phyloP scores from a whole-genome alignment of 805 yeast species.

The Cyberlindnera mrakii region DNA sequence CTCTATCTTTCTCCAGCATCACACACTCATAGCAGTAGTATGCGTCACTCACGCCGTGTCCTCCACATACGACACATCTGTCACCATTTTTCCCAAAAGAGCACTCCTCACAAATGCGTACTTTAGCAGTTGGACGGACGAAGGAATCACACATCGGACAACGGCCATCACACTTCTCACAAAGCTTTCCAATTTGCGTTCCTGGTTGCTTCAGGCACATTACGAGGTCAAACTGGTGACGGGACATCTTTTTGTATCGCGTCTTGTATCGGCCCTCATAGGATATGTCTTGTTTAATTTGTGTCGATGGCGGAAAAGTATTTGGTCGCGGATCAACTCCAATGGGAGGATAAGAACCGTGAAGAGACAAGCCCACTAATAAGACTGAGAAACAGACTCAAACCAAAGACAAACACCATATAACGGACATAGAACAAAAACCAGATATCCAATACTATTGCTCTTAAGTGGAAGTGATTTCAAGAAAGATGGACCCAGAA shows the following conservation, averaged over 20 bases:
- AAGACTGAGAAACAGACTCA: too few relatives aligned
- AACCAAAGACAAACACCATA: too few relatives aligned
- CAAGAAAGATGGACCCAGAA: too few relatives aligned
- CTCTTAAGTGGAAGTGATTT: too few relatives aligned
- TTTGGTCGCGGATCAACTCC: background rate
- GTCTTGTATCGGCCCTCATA: background rate
- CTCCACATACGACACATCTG: conserved; percentile 77
- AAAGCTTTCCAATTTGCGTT: conserved; percentile 57
- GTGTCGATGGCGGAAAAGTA: background rate
- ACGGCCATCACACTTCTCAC: conserved; percentile 84
- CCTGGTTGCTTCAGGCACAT: conserved; percentile 88
- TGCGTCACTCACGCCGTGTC: conserved; percentile 60
- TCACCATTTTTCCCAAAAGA: conserved; percentile 60
- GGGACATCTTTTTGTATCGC: conserved; percentile 49
- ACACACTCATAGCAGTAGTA: conserved; percentile 86
- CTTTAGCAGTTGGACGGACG: conserved; percentile 64
- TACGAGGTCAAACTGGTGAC: conserved; percentile 81
- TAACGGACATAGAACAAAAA: too few relatives aligned
- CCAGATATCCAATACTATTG: too few relatives aligned
- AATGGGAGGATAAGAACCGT: too few relatives aligned
- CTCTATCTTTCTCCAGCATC: conserved; percentile 68
- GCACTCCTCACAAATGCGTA: conserved; percentile 79
- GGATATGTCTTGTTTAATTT: background rate
- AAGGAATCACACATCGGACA: conserved; percentile 88
- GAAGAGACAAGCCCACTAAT: too few relatives aligned